phyloP scores from a whole-genome alignment of 345 rosid genomes.

The Aegle marmelos region DNA sequence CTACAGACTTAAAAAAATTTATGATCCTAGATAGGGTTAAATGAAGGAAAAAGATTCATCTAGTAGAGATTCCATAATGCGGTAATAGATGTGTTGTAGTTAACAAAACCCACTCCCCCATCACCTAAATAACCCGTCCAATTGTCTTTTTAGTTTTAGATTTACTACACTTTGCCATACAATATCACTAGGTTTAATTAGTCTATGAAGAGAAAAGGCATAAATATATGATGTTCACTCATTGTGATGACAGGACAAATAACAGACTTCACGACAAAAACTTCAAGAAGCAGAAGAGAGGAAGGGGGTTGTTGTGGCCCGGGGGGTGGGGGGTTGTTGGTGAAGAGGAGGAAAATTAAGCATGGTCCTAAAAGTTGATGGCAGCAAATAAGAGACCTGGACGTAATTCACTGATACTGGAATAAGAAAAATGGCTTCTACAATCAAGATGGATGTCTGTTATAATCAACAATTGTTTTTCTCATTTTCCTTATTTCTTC shows the following conservation, averaged over 20 bases:
- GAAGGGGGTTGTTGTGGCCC: rapidly evolving
- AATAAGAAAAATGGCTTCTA: background rate
- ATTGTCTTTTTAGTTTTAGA: background rate
- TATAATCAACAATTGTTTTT: background rate
- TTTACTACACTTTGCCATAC: background rate
- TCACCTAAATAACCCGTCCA: background rate
- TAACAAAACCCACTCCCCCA: background rate
- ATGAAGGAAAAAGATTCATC: background rate
- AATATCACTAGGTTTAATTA: background rate
- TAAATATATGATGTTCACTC: background rate
- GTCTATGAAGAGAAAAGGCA: background rate
- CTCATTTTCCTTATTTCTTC: background rate
- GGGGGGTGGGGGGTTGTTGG: no score
- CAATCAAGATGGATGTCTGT: background rate
- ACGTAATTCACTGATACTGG: background rate
- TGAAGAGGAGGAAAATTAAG: no score
- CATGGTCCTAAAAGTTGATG: no score
- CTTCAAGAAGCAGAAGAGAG: background rate
- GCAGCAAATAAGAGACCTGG: no score
- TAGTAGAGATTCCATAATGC: background rate
- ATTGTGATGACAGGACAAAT: background rate
- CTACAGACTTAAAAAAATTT: background rate
- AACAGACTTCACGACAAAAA: background rate
- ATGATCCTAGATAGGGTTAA: background rate
- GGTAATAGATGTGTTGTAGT: background rate